phyloP scores from a whole-genome alignment of 129 eudicot genomes.

The Artemisia annua region DNA sequence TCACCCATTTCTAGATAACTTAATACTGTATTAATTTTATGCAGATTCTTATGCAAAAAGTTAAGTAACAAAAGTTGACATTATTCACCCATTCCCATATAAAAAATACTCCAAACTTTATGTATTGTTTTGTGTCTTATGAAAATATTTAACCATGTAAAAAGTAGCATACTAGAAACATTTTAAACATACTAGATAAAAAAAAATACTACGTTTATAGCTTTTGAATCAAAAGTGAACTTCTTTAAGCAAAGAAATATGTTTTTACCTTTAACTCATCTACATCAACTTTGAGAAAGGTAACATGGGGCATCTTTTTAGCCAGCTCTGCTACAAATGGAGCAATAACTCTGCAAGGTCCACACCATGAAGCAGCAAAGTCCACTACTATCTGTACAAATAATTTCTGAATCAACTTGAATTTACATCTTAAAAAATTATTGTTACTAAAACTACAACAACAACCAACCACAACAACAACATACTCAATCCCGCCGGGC shows the following conservation, averaged over 20 bases:
- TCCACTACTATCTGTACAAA: slow-evolving; percentile 64
- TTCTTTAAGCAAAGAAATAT: slow-evolving; percentile 15
- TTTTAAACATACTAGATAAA: background rate
- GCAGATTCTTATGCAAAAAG: background rate
- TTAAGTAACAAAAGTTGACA: too few species aligned
- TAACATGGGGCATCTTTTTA: slow-evolving; percentile 44
- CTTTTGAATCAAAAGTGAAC: background rate
- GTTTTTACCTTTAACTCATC: slow-evolving; percentile 64
- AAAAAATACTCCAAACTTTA: too few species aligned
- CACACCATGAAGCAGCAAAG: slow-evolving; percentile 87
- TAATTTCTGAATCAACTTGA: background rate
- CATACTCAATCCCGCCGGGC: too few species aligned
- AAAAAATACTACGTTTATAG: background rate
- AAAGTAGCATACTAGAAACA: background rate
- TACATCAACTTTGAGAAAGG: slow-evolving; percentile 68
- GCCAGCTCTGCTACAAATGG: slow-evolving; percentile 63
- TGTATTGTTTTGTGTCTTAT: background rate
- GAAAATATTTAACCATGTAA: background rate
- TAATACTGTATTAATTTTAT: background rate
- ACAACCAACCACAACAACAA: too few species aligned
- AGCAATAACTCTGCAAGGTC: slow-evolving; percentile 66
- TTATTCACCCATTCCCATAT: too few species aligned
- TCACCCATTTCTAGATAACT: too few species aligned
- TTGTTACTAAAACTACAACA: too few species aligned
- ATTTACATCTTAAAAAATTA: too few species aligned